Base-by-base conservation (phyloP, 106 monocot genomes). In the Acorus calamus region DNA sequence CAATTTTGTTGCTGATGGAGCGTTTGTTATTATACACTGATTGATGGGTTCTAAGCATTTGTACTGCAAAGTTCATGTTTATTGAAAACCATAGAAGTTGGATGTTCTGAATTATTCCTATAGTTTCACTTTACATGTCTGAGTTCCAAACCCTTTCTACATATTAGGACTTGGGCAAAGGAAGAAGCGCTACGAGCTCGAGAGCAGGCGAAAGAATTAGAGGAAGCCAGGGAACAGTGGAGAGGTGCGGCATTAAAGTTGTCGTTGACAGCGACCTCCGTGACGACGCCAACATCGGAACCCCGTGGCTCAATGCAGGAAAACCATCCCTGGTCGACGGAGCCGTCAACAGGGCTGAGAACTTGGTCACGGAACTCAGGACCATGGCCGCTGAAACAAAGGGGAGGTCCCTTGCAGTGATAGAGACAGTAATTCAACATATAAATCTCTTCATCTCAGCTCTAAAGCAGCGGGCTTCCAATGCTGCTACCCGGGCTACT, bases 121-220 rank as follows among this genome's bases (percentile, higher is more conserved):
- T 28, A 28, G 28, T 28, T 28, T 28, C 28, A 28, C 28, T 28
- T 28, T 28, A 1, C 28, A 28, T 28, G 28, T 28, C 28, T 28
- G 28, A 28, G 28, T 28, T 28, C 28, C 28, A 28, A 28, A 28
- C 28, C 28, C 0, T 28, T 28, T 28, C 28, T 28, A 28, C 28
- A 28, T 28, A 28, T 28, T 28, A 99, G 98, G 73, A 13, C 88
- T 14, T 99, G 98, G 98, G 98, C 98, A 45, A 92, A 99, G 63
- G 92, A 92, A 66, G 92, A 88, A 66, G 92, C 91, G 48, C 86
- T 83, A 74, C 77, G 75, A 73, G 92, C 98, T 42, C 81, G 88
- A 47, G 98, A 88, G 75, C 83, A 92, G 9, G 92, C 83, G 28
- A 83, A 49, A 76, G 81, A 83, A 11, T 83, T 99, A 8, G 88